Conservation (phyloP, 108 stramenopile genomes). For the Halocafeteria seosinensis region DNA sequence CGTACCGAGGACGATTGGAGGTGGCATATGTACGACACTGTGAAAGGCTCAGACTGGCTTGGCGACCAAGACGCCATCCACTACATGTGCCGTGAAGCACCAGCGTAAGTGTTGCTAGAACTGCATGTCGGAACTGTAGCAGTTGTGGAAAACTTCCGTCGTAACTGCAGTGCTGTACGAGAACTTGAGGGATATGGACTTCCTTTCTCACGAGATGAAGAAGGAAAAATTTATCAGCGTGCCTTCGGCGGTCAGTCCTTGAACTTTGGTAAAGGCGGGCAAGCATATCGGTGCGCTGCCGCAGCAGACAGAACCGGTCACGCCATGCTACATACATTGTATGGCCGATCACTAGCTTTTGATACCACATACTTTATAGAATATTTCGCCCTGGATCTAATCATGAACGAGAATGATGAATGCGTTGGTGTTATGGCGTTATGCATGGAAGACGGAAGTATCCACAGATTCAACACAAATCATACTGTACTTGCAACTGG, state of each 20-base stretch:
- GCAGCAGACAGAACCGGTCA: slow-evolving; percentile 98
- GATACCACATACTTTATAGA: slow-evolving; percentile 98
- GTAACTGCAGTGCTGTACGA: slow-evolving; percentile 63
- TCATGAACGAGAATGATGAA: slow-evolving; percentile 63
- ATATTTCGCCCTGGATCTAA: slow-evolving; percentile 87
- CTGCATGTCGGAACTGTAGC: background rate
- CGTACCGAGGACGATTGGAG: slow-evolving; percentile 86
- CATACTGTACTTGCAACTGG: slow-evolving; percentile 96
- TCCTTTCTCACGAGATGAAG: slow-evolving; percentile 57
- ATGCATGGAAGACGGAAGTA: slow-evolving; percentile 94
- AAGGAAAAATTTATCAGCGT: slow-evolving; percentile 98
- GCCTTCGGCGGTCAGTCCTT: slow-evolving; percentile 94
- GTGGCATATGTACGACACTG: slow-evolving; percentile 99
- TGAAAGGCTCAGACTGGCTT: slow-evolving; percentile 95
- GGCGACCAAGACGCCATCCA: slow-evolving; percentile 99
- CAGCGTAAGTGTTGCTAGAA: slow-evolving; percentile 21
- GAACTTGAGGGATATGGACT: slow-evolving; percentile 74
- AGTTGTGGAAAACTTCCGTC: too few relatives aligned
- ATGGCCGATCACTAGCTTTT: slow-evolving; percentile 90
- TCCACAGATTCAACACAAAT: slow-evolving; percentile 86
- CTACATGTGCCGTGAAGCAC: slow-evolving; percentile 99
- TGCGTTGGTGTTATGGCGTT: slow-evolving; percentile 83
- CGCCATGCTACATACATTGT: slow-evolving; percentile 97
- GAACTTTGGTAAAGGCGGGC: slow-evolving; percentile 92
- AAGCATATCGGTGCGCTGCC: slow-evolving; percentile 51